Conservation (phyloP, 768 basidiomycete species). For the Panaeolus papilionaceus region DNA sequence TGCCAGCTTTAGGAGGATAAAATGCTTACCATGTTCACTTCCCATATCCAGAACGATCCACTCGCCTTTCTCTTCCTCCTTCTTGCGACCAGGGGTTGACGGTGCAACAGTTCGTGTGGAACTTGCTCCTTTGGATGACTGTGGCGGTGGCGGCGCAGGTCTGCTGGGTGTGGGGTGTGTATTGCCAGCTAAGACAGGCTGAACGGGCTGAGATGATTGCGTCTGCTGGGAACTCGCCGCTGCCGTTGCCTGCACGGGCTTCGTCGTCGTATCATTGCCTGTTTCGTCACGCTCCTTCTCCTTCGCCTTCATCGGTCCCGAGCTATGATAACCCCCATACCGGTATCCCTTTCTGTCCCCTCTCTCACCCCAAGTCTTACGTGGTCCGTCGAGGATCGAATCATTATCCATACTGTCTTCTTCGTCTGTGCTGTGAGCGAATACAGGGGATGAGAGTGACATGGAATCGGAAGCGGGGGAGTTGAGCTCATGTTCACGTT, state of each 20-base stretch:
- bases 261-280: slow-evolving; percentile 13
- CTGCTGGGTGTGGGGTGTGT: neutral
- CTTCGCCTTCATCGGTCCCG: slow-evolving; percentile 11
- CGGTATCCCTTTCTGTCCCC: slow-evolving; percentile 31
- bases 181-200: neutral
- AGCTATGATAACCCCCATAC: slow-evolving; percentile 31
- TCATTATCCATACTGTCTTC: slow-evolving; percentile 26
- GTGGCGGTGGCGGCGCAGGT: neutral
- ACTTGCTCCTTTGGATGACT: neutral
- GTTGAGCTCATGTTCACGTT: slow-evolving; percentile 8
- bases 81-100: slow-evolving; percentile 21
- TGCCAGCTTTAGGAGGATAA: no score
- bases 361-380: slow-evolving; percentile 16
- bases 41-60: slow-evolving; percentile 62
- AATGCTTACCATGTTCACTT: slow-evolving; percentile 45
- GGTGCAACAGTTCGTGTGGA: slow-evolving; percentile 10
- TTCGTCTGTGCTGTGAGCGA: slow-evolving; percentile 38
- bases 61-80: slow-evolving; percentile 42
- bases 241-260: neutral
- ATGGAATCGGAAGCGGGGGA: slow-evolving; percentile 27
- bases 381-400: slow-evolving; percentile 15
- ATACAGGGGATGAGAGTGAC: slow-evolving; percentile 46
- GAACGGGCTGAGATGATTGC: neutral
- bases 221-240: neutral
- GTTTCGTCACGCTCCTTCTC: slow-evolving; percentile 16